Conservation (phyloP, 164 flowering plant genomes). For the Kingdonia uniflora region DNA sequence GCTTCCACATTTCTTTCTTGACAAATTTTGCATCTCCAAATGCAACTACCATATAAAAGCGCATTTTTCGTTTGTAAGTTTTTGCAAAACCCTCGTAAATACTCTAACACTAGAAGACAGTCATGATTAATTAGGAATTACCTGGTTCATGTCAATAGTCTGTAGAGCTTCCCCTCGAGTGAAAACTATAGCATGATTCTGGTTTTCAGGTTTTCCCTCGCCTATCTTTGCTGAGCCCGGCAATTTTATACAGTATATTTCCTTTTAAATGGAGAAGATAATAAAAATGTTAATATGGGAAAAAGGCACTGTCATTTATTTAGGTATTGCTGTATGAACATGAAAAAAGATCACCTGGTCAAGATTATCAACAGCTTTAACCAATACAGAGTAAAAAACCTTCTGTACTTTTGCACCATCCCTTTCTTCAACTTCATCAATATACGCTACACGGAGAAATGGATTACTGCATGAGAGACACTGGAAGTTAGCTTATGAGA, state of each 20-base stretch:
- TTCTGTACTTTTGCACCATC: slow-evolving; percentile 64
- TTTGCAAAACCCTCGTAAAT: too few species aligned
- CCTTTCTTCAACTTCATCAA: slow-evolving; percentile 96
- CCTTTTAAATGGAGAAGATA: slow-evolving; percentile 24
- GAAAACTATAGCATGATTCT: slow-evolving; percentile 94
- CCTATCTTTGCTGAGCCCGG: slow-evolving; percentile 93
- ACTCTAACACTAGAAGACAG: background rate
- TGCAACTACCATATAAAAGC: too few species aligned
- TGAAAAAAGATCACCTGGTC: slow-evolving; percentile 65
- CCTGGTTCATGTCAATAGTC: slow-evolving; percentile 99
- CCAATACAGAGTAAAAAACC: slow-evolving; percentile 88
- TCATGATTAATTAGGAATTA: slow-evolving; percentile 9
- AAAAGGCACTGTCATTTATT: too few species aligned
- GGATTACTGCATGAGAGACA: slow-evolving; percentile 51
- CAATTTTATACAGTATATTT: slow-evolving; percentile 88
- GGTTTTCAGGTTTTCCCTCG: slow-evolving; percentile 99
- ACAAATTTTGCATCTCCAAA: too few species aligned
- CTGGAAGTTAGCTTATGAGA: background rate
- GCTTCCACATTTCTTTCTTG: too few species aligned
- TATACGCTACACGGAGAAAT: slow-evolving; percentile 92
- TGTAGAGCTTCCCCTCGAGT: slow-evolving; percentile 97
- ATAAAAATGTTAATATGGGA: background rate
- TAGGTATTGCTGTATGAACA: too few species aligned
- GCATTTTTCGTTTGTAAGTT: too few species aligned
- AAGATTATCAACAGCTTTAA: slow-evolving; percentile 82